Conservation (phyloP, 768 basidiomycete species). For the Termitomyces sp. region DNA sequence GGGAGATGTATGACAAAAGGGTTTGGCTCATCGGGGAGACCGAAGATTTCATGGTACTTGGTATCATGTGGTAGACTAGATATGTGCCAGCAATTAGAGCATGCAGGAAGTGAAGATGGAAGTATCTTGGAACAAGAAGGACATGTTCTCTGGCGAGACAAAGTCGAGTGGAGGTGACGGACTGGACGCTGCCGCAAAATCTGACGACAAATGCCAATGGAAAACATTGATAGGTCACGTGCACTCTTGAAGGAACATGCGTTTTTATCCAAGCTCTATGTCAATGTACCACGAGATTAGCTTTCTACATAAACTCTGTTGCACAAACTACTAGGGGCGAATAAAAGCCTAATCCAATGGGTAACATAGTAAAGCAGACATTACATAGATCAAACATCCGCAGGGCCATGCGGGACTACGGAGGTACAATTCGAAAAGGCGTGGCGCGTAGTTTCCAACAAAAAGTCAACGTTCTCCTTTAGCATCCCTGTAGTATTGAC, state of each 20-base stretch:
- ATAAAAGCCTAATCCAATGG: neutral
- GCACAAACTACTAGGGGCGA: neutral
- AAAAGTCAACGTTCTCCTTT: slow-evolving; percentile 9
- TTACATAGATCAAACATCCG: neutral
- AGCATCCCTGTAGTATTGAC: slow-evolving; percentile 8
- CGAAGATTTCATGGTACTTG: slow-evolving; percentile 66
- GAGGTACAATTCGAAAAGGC: slow-evolving; percentile 4
- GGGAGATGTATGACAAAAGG: slow-evolving; percentile 64
- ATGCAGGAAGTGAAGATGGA: slow-evolving; percentile 67
- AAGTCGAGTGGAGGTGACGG: slow-evolving; percentile 7
- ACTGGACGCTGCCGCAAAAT: slow-evolving; percentile 4
- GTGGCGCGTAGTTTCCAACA: slow-evolving; percentile 1
- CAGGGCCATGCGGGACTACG: slow-evolving; percentile 5
- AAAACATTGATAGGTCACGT: slow-evolving; percentile 4
- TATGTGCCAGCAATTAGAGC: slow-evolving; percentile 66
- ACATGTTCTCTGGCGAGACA: slow-evolving; percentile 30
- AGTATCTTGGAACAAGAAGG: slow-evolving; percentile 58
- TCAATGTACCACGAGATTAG: too few relatives aligned
- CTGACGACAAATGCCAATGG: slow-evolving; percentile 4
- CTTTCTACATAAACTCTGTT: too few relatives aligned
- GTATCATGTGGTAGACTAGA: slow-evolving; percentile 46
- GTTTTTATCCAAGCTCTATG: neutral
- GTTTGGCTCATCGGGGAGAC: slow-evolving; percentile 53
- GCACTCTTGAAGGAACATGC: neutral
- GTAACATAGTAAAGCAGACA: neutral